phyloP scores from a whole-genome alignment of 2,329 filamentous ascomycete species.

The Pezicula rhizophila region DNA sequence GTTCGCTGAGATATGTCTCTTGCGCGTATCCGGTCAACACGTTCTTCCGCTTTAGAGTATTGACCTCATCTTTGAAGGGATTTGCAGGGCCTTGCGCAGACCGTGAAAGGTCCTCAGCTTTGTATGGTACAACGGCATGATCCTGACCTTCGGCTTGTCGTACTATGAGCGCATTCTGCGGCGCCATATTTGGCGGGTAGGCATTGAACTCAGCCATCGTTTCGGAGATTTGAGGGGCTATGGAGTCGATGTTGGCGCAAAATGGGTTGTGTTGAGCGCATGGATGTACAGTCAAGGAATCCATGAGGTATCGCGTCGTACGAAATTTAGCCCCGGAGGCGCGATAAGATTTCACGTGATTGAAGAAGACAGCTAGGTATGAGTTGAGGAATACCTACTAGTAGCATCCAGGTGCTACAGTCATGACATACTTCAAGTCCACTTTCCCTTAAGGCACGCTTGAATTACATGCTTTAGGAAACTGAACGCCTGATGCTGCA shows the following conservation, averaged over 20 bases:
- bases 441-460: too few relatives aligned
- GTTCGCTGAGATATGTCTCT: conserved; percentile 84
- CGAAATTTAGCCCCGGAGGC: not conserved
- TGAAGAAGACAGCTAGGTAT: too few relatives aligned
- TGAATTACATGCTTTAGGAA: too few relatives aligned
- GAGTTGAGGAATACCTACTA: too few relatives aligned
- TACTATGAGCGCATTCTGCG: conserved; percentile 56
- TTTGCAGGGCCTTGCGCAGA: conserved; percentile 65
- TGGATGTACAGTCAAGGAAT: not conserved
- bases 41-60: conserved; percentile 67
- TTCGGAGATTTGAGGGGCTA: not conserved
- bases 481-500: too few relatives aligned
- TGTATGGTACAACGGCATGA: conserved; percentile 58
- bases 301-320: not conserved
- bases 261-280: not conserved
- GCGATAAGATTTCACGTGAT: not conserved
- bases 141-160: conserved; percentile 48
- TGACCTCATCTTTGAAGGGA: conserved; percentile 63
- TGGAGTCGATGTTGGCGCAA: not conserved
- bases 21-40: conserved; percentile 80
- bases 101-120: conserved; percentile 66
- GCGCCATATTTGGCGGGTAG: conserved; percentile 61
- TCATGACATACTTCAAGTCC: too few relatives aligned
- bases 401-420: too few relatives aligned
- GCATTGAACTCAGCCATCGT: conserved; percentile 56